A percentile compares a stretch with the other conserved stretches of the same genome.
These are phyloP conservation scores for Fagus sylvatica DNA, from an alignment of 306 rosid genomes.

Conservation along the genomic window DNA sequence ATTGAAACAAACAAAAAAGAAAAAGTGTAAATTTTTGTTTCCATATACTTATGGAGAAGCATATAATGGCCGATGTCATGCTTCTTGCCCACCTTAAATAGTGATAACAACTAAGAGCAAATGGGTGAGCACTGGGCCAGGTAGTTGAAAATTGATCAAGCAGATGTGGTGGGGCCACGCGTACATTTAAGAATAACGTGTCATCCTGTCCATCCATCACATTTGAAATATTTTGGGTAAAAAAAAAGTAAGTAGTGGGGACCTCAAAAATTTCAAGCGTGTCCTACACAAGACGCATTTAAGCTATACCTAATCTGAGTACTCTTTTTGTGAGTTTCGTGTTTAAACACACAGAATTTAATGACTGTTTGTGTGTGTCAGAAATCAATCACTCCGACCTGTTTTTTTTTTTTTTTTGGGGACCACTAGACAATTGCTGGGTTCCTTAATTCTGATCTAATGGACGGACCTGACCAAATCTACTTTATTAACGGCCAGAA, in stretches of 20 bases:
- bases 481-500: background rate
- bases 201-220: background rate
- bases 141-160: background rate
- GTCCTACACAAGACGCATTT: background rate
- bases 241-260: background rate
- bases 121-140: background rate
- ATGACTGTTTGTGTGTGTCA: no score
- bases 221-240: background rate
- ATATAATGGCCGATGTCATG: background rate
- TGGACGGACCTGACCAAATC: background rate
- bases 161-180: conserved; percentile 19
- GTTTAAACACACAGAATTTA: no score
- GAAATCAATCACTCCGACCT: no score
- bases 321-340: no score
- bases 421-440: background rate
- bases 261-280: background rate
- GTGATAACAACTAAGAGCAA: background rate
- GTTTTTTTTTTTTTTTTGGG: background rate
- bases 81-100: background rate
- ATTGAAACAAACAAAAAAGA: no score
- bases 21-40: no score
- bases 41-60: no score
- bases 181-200: background rate
- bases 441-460: no score
- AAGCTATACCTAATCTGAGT: background rate